Evolutionary conservation across 768 basidiomycete species (phyloP).

Genomic region (Rhizopogon roseolus): DNA sequence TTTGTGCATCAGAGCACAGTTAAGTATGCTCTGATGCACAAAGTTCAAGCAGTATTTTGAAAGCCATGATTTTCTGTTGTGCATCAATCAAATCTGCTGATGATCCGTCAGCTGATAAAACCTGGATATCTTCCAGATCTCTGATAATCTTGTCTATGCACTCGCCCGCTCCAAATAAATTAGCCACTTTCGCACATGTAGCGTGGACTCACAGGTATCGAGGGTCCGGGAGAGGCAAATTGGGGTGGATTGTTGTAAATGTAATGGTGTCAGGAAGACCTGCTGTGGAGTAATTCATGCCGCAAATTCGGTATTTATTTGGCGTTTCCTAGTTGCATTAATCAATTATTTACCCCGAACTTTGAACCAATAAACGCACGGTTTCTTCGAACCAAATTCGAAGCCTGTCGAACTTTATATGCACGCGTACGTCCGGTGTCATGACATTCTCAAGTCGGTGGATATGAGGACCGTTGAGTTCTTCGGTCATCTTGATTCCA

Average conservation of each 20-base stretch:
- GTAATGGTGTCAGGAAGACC: constrained; percentile 9
- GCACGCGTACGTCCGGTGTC: not conserved
- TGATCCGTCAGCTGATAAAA: not conserved
- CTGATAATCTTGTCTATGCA: constrained; percentile 25
- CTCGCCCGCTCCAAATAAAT: constrained; percentile 34
- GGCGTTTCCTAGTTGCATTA: not conserved
- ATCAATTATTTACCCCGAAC: not conserved
- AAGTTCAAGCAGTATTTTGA: no score
- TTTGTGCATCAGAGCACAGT: no score
- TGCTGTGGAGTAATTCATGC: no score
- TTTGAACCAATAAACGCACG: not conserved
- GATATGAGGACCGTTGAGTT: no score
- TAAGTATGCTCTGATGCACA: no score
- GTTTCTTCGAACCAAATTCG: constrained; percentile 5
- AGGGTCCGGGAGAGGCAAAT: constrained; percentile 26
- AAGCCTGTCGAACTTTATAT: not conserved
- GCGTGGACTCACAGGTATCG: constrained; percentile 33
- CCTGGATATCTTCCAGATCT: constrained; percentile 15
- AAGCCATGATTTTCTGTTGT: no score
- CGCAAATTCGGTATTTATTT: not conserved
- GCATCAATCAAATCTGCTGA: not conserved
- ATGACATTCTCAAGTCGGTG: constrained; percentile 12
- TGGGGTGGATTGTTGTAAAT: constrained; percentile 24
- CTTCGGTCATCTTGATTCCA: no score
- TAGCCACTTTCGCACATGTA: constrained; percentile 34